Percentiles rank a stretch among this genome's conserved stretches.
Evolutionary conservation across 345 rosid genomes (phyloP).

Genomic region (Eucalyptus decipiens): DNA sequence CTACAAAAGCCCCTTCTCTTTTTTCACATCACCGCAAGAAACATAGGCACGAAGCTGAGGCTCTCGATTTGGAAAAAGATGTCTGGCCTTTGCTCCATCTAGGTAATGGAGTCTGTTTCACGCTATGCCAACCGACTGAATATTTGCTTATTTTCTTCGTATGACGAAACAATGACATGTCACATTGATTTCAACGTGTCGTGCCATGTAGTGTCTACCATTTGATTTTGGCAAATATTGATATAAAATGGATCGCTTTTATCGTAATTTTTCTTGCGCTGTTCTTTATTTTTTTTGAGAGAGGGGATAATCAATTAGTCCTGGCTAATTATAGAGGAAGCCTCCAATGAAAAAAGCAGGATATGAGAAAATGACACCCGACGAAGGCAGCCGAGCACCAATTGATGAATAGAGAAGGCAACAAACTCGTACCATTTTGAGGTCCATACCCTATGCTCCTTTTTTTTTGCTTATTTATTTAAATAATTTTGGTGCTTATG

Average conservation of each 20-base stretch:
- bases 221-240: not conserved
- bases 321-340: not conserved
- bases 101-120: not conserved
- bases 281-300: not conserved
- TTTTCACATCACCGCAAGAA: not conserved
- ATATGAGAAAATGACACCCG: not conserved
- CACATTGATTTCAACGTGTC: not conserved
- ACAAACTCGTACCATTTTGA: not conserved
- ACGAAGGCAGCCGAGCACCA: not conserved
- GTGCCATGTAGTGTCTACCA: accelerated
- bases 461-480: not conserved
- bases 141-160: not conserved
- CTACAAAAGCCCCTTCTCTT: not conserved
- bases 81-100: not conserved
- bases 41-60: not conserved
- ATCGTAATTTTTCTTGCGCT: accelerated
- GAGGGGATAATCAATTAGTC: not conserved
- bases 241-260: accelerated
- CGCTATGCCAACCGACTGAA: not conserved
- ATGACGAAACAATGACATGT: not conserved
- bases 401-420: not conserved
- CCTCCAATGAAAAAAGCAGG: not conserved
- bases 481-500: not conserved
- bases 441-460: not conserved
- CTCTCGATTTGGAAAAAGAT: not conserved